Percentiles rank a stretch among this genome's conserved stretches.
Conservation (phyloP, 257 asterid species). For the Nicotiana sylvestris region DNA sequence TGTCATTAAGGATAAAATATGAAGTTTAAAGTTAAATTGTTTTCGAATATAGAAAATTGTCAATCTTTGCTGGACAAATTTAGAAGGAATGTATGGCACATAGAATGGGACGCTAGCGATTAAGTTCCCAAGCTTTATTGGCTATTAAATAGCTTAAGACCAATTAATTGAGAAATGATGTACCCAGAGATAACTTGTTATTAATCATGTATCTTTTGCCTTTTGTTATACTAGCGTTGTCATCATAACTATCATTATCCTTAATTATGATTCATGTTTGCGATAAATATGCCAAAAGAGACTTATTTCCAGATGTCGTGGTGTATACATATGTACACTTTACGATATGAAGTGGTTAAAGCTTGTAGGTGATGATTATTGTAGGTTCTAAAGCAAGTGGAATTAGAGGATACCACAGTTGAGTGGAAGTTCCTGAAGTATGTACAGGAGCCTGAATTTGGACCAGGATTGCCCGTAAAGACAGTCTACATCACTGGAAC, state of each 20-base stretch:
- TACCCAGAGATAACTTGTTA: background rate
- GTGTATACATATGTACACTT: background rate
- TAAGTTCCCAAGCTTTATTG: background rate
- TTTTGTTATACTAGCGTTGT: background rate
- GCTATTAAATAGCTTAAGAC: background rate
- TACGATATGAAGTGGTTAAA: background rate
- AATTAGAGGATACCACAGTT: conserved; percentile 31
- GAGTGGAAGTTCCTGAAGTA: conserved; percentile 64
- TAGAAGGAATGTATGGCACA: no score
- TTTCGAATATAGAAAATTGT: no score
- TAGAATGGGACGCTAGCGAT: background rate
- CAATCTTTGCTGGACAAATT: no score
- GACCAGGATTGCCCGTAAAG: conserved; percentile 63
- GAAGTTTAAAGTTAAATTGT: no score
- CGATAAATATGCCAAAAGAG: background rate
- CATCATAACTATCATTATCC: background rate
- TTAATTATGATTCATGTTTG: background rate
- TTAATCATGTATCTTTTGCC: background rate
- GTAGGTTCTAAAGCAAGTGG: conserved; percentile 58
- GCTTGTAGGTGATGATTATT: conserved; percentile 18
- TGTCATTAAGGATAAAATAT: no score
- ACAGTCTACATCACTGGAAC: conserved; percentile 56
- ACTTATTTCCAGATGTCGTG: background rate
- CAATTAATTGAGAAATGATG: background rate
- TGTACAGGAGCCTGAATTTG: conserved; percentile 83